Evolutionary conservation across 2,329 filamentous ascomycete genomes (phyloP).

Genomic region (Polychaeton citri): DNA sequence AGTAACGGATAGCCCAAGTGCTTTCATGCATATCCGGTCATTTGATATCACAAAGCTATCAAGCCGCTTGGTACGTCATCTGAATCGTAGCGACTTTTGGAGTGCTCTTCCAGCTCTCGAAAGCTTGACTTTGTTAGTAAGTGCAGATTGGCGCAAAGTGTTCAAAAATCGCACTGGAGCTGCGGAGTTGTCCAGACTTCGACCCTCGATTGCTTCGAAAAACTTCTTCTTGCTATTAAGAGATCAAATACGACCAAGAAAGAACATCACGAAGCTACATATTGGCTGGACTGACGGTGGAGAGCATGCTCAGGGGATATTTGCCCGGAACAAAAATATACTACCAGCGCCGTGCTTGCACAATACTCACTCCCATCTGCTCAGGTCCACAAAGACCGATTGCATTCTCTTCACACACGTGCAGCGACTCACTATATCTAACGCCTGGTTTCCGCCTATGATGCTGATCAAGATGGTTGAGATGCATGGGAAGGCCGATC

Average conservation of each 20-base stretch:
- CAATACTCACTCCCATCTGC: no score
- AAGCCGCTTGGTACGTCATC: conserved; percentile 43
- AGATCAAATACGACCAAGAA: not conserved
- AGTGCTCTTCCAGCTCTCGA: conserved; percentile 39
- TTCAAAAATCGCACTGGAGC: conserved; percentile 38
- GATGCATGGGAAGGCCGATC: no score
- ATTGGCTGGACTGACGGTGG: conserved; percentile 57
- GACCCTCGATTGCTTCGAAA: conserved; percentile 38
- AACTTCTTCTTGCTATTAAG: conserved; percentile 41
- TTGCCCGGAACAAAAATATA: conserved; percentile 48
- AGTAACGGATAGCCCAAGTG: conserved; percentile 45
- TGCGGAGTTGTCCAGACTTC: conserved; percentile 35
- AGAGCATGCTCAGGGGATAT: conserved; percentile 49
- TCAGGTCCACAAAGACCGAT: no score
- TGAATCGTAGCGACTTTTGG: conserved; percentile 51
- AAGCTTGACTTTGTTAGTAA: conserved; percentile 45
- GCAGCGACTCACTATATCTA: no score
- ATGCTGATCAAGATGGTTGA: no score
- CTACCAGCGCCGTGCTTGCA: conserved; percentile 52
- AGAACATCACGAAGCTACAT: conserved; percentile 43
- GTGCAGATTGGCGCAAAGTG: conserved; percentile 53
- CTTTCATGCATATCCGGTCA: conserved; percentile 42
- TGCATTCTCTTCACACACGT: no score
- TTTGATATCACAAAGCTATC: conserved; percentile 53
- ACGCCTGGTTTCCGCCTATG: no score